phyloP scores from a whole-genome alignment of 306 rosid genomes.

The Lithocarpus polystachyus region DNA sequence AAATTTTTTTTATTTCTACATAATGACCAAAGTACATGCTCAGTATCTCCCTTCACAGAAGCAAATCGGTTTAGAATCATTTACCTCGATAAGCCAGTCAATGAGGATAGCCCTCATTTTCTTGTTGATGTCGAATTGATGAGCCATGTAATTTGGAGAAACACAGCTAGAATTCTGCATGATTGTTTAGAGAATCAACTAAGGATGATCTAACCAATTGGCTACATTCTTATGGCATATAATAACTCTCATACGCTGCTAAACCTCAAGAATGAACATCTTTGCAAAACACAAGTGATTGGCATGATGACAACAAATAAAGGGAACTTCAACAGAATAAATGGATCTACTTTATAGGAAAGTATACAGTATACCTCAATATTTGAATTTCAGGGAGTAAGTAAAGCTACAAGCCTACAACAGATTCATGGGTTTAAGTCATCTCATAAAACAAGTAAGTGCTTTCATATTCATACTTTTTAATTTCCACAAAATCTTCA shows the following conservation, averaged over 20 bases:
- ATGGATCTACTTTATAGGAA: neutral
- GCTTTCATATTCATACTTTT: too few relatives aligned
- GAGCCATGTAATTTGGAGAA: slow-evolving; percentile 37
- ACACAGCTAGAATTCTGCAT: slow-evolving; percentile 31
- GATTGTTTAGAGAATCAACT: neutral
- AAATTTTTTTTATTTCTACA: neutral
- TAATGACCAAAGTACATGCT: neutral
- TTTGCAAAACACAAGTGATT: neutral
- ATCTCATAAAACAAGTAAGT: too few relatives aligned
- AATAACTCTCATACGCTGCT: neutral
- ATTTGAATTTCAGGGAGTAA: too few relatives aligned
- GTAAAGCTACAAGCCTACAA: too few relatives aligned
- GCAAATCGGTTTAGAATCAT: neutral
- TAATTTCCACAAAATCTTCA: too few relatives aligned
- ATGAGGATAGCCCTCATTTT: slow-evolving; percentile 47
- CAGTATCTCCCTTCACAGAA: neutral
- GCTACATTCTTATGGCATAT: neutral
- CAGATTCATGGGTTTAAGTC: too few relatives aligned
- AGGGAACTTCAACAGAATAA: neutral
- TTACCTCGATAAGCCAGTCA: slow-evolving; percentile 51
- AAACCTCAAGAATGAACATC: neutral
- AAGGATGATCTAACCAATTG: neutral
- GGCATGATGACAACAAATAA: neutral
- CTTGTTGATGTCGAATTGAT: slow-evolving; percentile 42
- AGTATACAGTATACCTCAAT: too few relatives aligned